Evolutionary conservation across 2,329 filamentous ascomycete species (phyloP).

Genomic region (Beauveria sp.): DNA sequence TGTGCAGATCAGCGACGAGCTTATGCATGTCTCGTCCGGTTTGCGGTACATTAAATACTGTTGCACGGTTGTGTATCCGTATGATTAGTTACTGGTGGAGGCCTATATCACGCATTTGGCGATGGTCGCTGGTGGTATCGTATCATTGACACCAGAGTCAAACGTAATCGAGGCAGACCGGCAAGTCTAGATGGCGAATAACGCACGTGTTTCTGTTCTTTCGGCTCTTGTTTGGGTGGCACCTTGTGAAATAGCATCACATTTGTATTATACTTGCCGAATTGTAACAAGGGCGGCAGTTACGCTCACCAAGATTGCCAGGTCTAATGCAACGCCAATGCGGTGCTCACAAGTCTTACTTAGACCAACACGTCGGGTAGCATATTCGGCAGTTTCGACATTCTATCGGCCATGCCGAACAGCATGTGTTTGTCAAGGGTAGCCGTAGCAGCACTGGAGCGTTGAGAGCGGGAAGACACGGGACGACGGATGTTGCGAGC

Average conservation of each 20-base stretch:
- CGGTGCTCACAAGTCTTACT: neutral
- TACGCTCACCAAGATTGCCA: neutral
- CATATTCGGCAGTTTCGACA: neutral
- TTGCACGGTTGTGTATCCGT: neutral
- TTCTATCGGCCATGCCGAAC: neutral
- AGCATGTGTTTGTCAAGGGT: neutral
- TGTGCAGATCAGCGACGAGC: neutral
- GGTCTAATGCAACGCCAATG: neutral
- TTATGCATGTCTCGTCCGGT: neutral
- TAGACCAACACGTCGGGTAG: neutral
- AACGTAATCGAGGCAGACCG: neutral
- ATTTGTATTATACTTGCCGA: neutral
- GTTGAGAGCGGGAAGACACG: neutral
- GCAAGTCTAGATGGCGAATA: neutral
- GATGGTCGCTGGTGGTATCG: neutral
- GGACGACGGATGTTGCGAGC: neutral
- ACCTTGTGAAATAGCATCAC: neutral
- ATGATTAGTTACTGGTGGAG: neutral
- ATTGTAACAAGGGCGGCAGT: neutral
- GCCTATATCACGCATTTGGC: neutral
- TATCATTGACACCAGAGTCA: neutral
- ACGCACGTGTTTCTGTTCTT: neutral
- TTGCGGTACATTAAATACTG: neutral
- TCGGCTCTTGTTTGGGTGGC: neutral
- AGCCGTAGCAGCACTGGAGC: neutral